Percentiles rank a stretch among this genome's conserved stretches.
These are phyloP conservation scores for Penicillium crustosum DNA, from an alignment of 2,329 filamentous ascomycete genomes.

Conservation along the genomic window DNA sequence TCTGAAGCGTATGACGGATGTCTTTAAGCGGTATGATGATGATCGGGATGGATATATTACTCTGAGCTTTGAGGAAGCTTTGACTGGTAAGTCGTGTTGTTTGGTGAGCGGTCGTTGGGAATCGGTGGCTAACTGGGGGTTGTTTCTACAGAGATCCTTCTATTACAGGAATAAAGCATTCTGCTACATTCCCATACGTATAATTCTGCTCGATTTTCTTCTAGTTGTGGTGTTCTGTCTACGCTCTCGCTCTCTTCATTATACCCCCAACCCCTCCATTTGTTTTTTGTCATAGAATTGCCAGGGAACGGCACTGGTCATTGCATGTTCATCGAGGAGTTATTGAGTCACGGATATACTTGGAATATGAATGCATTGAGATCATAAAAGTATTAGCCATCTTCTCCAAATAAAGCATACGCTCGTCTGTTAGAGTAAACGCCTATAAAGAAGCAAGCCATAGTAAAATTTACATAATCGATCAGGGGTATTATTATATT, in stretches of 20 bases:
- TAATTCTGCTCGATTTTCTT: not conserved
- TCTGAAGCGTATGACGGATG: slow-evolving; percentile 97
- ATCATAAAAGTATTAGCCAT: not conserved
- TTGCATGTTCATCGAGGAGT: slow-evolving; percentile 5
- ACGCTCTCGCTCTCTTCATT: slow-evolving; percentile 5
- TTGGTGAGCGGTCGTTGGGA: not conserved
- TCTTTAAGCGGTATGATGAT: slow-evolving; percentile 98
- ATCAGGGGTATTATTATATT: not conserved
- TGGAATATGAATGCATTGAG: not conserved
- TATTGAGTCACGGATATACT: not conserved
- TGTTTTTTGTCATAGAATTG: slow-evolving; percentile 7
- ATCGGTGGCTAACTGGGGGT: slow-evolving; percentile 6
- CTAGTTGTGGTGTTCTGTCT: slow-evolving; percentile 4
- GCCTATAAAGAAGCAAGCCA: not conserved
- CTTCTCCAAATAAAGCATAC: not conserved
- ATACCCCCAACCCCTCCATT: slow-evolving; percentile 10
- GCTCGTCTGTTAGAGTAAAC: not conserved
- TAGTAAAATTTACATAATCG: not conserved
- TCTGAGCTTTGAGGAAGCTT: slow-evolving; percentile 76
- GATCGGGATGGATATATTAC: slow-evolving; percentile 93
- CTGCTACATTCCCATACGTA: not conserved
- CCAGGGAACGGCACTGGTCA: not conserved
- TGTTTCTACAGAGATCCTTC: slow-evolving; percentile 32
- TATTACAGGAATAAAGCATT: slow-evolving; percentile 35
- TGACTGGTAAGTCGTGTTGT: slow-evolving; percentile 54